Base-by-base conservation (phyloP, 208 protist genomes). In the Trypanosoma congolense region DNA sequence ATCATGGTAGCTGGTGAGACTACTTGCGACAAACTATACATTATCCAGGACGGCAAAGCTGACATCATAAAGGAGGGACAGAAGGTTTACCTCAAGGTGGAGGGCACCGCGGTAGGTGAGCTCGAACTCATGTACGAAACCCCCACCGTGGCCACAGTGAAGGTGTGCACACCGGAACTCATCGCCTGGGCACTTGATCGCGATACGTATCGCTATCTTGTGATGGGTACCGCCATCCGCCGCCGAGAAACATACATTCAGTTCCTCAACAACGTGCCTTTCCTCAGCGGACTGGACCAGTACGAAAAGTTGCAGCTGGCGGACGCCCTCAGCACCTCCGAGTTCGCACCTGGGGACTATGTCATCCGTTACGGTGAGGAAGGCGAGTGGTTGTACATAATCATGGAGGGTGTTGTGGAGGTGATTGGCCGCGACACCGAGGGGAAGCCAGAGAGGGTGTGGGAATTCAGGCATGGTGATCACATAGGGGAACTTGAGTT, bases 51-150 rank as follows among this genome's bases (percentile, higher is more conserved):
- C 35, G 88, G 88, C 6, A 61, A 82, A 48, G 83, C 81, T 3
- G 85, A 92, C 58, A 89, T 95, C 49, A 83, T 92, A 45, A 88
- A 89, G 46, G 85, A 93, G 66, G 85, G 85, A 24, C 79, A 92
- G 66, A 89, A 87, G 56, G 85, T 95, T 18, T 90, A 90, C 38
- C 64, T 91, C 45, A 95, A 95, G 67, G 83, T 66, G 43, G 85
- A 92, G 57, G 82, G 83, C 49, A 87, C 77, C 19, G 85, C 82
- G 16, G 81, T 95, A 43, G 88, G 88, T 22, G 84, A 95, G 73
- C 59, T 95, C 14, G 88, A 95, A 73, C 74, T 95, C 42, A 83
- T 95, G 52, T 95, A 95, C 68, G 80, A 95, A 50, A 93, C 88
- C 2, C 80, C 82, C 3, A 77, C 75, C 42, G 82, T 92, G 2